Evolutionary conservation across 2,329 filamentous ascomycete species (phyloP).

Genomic region (Orbilia blumenaviensis): DNA sequence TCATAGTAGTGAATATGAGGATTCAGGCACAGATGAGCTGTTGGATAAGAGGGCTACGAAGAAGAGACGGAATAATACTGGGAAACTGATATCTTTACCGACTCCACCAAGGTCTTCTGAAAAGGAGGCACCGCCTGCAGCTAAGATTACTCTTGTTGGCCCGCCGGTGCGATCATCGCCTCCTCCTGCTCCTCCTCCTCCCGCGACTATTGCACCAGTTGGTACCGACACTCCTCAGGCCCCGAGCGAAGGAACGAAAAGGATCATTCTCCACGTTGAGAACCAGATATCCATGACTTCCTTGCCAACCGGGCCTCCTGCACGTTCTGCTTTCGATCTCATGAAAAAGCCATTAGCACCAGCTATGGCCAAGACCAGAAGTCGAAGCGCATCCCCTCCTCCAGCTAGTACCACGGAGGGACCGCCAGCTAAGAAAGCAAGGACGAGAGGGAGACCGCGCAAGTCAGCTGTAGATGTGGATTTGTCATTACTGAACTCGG

Average conservation of each 20-base stretch:
- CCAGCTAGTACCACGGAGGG: constrained; percentile 17
- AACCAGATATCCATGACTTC: background rate
- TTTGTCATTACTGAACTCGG: background rate
- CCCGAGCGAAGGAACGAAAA: background rate
- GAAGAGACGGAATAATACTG: constrained; percentile 24
- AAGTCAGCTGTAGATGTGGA: constrained; percentile 22
- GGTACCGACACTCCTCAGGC: background rate
- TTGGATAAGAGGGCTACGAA: background rate
- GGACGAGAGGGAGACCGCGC: constrained; percentile 38
- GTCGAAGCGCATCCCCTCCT: constrained; percentile 43
- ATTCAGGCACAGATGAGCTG: constrained; percentile 18
- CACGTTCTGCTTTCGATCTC: constrained; percentile 46
- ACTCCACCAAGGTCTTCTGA: constrained; percentile 48
- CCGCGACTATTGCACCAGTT: too few relatives aligned
- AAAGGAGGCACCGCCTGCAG: constrained; percentile 10
- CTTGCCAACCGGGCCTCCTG: background rate
- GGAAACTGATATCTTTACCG: constrained; percentile 3
- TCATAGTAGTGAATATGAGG: constrained; percentile 38
- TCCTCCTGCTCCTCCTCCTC: background rate
- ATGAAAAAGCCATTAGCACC: constrained; percentile 27
- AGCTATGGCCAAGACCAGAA: constrained; percentile 33
- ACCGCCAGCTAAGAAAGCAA: constrained; percentile 44
- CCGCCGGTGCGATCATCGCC: background rate
- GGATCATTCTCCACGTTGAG: background rate
- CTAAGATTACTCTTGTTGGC: constrained; percentile 3